Evolutionary conservation across 495 filamentous ascomycete genomes (phyloP), one percentile per base, ranked within the genome.

Genomic region (Talaromyces trachyspermus): DNA sequence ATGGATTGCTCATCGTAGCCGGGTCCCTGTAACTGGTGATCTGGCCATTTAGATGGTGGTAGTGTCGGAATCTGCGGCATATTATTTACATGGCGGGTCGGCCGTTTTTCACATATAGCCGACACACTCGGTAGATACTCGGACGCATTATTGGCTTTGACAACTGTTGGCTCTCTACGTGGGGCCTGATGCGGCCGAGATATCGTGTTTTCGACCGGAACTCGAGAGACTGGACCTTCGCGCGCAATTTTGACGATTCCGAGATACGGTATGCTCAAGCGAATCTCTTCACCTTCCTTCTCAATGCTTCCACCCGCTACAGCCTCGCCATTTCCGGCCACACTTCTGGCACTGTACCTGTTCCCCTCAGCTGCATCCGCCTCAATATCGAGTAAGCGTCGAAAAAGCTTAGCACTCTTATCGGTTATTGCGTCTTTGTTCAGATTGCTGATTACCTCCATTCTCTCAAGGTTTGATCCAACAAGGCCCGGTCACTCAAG

Each of bases 401-500:
- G 58, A 5, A 68, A 36, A 33, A 68, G 50, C 4, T 64, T 45
- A 18, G 54, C 61, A 32, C 62, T 65, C 41, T 67, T 50, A 6
- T 52, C 53, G 17, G 48, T 62, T 11, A 71, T 30, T 6, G 42
- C 50, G 43, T 74, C 72, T 4, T 37, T 39, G 39, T 68, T 69
- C 4, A 56, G 11, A 6, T 38, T 30, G 33, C 36, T 60, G 20
- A 68, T 44, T 14, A 47, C 47, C 24, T 62, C 59, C 58, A 72
- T 70, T 22, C 38, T 62, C 49, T 71, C 62, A n/a, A n/a, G n/a
- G n/a, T n/a, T n/a, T n/a, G n/a, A n/a, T n/a, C n/a, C n/a, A n/a
- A n/a, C n/a, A n/a, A n/a, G 3, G 60, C 69, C n/a, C 69, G 63
- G 42, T 75, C 70, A 38, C 62, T 59, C 0, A 53, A 55, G 1